Evolutionary conservation across 2,329 filamentous ascomycete genomes (phyloP).

Genomic region (Penicillium palitans): DNA sequence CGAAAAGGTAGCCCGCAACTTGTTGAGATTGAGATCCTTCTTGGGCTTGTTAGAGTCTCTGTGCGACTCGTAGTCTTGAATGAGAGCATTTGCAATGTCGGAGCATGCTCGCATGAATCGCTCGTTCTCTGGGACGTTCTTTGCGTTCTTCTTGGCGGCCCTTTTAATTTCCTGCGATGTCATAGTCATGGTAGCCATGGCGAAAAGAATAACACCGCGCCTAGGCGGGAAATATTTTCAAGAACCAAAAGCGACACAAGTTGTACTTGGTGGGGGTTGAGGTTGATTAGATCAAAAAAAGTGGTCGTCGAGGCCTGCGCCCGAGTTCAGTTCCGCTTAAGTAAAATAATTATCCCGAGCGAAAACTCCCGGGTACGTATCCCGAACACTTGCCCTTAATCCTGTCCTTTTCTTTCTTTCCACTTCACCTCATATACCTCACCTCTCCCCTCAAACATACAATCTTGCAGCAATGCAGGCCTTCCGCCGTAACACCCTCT

Average conservation of each 20-base stretch:
- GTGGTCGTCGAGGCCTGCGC: slow-evolving; percentile 27
- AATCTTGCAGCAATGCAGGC: slow-evolving; percentile 68
- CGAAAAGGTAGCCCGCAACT: slow-evolving; percentile 78
- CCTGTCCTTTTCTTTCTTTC: slow-evolving; percentile 22
- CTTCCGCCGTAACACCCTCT: slow-evolving; percentile 71
- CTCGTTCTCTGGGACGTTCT: slow-evolving; percentile 89
- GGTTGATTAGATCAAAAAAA: slow-evolving; percentile 29
- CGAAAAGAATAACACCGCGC: slow-evolving; percentile 29
- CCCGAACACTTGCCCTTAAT: slow-evolving; percentile 27
- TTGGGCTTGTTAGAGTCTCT: slow-evolving; percentile 70
- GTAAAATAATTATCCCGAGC: slow-evolving; percentile 40
- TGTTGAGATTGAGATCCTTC: slow-evolving; percentile 91
- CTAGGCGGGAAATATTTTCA: background rate
- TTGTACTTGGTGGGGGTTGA: slow-evolving; percentile 14
- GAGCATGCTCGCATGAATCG: slow-evolving; percentile 91
- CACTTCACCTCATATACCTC: slow-evolving; percentile 16
- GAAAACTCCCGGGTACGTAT: slow-evolving; percentile 34
- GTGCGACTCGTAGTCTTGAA: slow-evolving; percentile 86
- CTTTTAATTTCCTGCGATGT: slow-evolving; percentile 58
- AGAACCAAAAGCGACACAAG: background rate
- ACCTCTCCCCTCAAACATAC: slow-evolving; percentile 16
- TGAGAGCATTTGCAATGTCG: slow-evolving; percentile 89
- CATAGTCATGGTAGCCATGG: slow-evolving; percentile 63
- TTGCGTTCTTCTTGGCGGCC: slow-evolving; percentile 64
- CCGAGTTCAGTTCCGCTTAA: slow-evolving; percentile 39